phyloP scores from a whole-genome alignment of 1,139 yeast species.

The Chernovozyma aurita region DNA sequence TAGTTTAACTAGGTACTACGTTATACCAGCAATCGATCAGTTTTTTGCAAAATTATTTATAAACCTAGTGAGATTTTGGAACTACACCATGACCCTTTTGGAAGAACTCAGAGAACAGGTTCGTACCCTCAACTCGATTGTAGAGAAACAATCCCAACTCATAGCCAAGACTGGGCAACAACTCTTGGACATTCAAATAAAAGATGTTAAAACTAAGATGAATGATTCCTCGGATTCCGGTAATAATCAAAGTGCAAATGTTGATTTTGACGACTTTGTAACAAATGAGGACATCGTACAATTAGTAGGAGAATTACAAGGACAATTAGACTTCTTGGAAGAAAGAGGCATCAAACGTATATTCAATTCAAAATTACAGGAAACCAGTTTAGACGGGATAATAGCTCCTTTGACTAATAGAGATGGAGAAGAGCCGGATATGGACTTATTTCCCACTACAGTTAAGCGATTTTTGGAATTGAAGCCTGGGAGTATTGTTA shows the following conservation, averaged over 20 bases:
- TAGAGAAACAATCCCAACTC: constrained; percentile 41
- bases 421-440: constrained; percentile 68
- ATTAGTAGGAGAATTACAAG: constrained; percentile 83
- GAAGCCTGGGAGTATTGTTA: constrained; percentile 39
- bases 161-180: constrained; percentile 70
- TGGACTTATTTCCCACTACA: constrained; percentile 55
- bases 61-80: no score
- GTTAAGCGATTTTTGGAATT: constrained; percentile 49
- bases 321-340: constrained; percentile 71
- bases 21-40: no score
- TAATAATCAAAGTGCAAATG: constrained; percentile 6
- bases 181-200: constrained; percentile 62
- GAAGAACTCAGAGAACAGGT: constrained; percentile 40
- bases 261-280: constrained; percentile 59
- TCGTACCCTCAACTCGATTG: constrained; percentile 43
- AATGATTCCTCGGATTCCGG: constrained; percentile 13
- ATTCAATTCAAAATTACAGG: constrained; percentile 34
- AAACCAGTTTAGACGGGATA: constrained; percentile 9
- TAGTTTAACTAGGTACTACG: no score
- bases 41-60: no score
- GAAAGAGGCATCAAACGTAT: constrained; percentile 61
- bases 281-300: constrained; percentile 82
- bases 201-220: constrained; percentile 39
- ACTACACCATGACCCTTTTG: constrained; percentile 9
- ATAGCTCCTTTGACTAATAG: constrained; percentile 45